These are phyloP conservation scores for Xylariaceae sp. DNA, from an alignment of 2,329 filamentous ascomycete species.

Conservation along the genomic window DNA sequence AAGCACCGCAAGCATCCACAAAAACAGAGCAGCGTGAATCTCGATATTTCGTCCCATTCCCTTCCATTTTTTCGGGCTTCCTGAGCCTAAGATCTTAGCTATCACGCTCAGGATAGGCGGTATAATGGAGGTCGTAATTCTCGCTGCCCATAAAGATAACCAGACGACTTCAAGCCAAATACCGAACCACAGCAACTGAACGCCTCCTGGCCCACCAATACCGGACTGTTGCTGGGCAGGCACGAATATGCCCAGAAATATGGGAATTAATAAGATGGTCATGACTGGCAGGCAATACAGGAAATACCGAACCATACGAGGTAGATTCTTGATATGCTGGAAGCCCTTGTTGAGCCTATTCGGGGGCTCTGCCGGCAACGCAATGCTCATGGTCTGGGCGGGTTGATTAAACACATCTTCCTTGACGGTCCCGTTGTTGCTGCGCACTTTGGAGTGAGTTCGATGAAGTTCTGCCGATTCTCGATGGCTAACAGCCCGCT, in stretches of 20 bases:
- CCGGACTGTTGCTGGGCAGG: slow-evolving; percentile 51
- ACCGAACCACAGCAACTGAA: slow-evolving; percentile 84
- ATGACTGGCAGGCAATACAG: slow-evolving; percentile 71
- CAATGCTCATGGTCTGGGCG: slow-evolving; percentile 15
- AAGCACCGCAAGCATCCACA: slow-evolving; percentile 88
- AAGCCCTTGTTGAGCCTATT: slow-evolving; percentile 66
- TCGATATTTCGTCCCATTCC: slow-evolving; percentile 87
- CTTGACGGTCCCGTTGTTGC: slow-evolving; percentile 22
- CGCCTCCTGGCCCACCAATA: slow-evolving; percentile 69
- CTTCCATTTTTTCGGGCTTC: slow-evolving; percentile 89
- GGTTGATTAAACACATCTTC: slow-evolving; percentile 39
- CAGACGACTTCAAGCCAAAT: slow-evolving; percentile 95
- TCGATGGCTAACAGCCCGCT: slow-evolving; percentile 33
- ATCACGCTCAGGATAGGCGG: slow-evolving; percentile 52
- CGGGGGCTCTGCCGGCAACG: slow-evolving; percentile 57
- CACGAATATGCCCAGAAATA: slow-evolving; percentile 64
- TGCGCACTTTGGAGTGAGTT: slow-evolving; percentile 29
- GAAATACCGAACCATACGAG: slow-evolving; percentile 71
- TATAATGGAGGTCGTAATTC: slow-evolving; percentile 55
- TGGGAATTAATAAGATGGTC: slow-evolving; percentile 66
- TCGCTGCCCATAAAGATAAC: slow-evolving; percentile 83
- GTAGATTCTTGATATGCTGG: slow-evolving; percentile 52
- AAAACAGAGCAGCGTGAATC: slow-evolving; percentile 81
- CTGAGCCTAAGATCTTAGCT: slow-evolving; percentile 76
- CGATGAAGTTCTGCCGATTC: slow-evolving; percentile 28